A percentile compares a stretch with the other conserved stretches of the same genome.
These are phyloP conservation scores for Aureobasidium lini DNA, from an alignment of 2,329 filamentous ascomycete species.

Conservation along the genomic window DNA sequence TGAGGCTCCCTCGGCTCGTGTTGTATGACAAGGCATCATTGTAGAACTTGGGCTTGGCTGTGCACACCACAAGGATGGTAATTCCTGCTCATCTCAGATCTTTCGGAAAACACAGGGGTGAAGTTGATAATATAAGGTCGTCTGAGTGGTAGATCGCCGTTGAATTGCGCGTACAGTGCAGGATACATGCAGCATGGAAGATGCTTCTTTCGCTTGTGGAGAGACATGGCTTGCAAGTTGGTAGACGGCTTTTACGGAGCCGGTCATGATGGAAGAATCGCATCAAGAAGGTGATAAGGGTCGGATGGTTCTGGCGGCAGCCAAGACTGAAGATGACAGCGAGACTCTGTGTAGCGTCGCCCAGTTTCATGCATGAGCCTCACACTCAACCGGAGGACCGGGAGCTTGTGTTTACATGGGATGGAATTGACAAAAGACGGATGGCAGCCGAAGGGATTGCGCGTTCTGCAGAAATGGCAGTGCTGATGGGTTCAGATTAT, in stretches of 20 bases:
- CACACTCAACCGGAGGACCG: not conserved
- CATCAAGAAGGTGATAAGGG: not conserved
- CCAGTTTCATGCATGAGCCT: not conserved
- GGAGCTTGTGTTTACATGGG: slow-evolving; percentile 3
- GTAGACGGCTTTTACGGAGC: slow-evolving; percentile 2
- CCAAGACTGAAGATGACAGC: slow-evolving; percentile 5
- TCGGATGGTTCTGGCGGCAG: not conserved
- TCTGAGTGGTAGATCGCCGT: not conserved
- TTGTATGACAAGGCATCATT: not conserved
- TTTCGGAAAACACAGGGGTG: not conserved
- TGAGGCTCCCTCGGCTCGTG: not conserved
- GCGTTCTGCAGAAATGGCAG: not conserved
- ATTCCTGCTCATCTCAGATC: not conserved
- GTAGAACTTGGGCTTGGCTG: not conserved
- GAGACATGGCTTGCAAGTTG: not conserved
- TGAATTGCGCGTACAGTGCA: slow-evolving; percentile 5
- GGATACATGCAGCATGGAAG: not conserved
- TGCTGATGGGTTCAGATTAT: not conserved
- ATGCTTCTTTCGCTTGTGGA: not conserved
- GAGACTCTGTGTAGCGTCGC: slow-evolving; percentile 4
- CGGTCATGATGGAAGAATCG: slow-evolving; percentile 3
- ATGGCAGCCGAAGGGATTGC: not conserved
- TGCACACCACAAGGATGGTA: not conserved
- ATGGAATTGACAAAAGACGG: not conserved
- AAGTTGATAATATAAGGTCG: not conserved